A percentile compares a stretch with the other conserved stretches of the same genome.
Conservation (phyloP, 306 rosid species). For the Benincasa hispida region DNA sequence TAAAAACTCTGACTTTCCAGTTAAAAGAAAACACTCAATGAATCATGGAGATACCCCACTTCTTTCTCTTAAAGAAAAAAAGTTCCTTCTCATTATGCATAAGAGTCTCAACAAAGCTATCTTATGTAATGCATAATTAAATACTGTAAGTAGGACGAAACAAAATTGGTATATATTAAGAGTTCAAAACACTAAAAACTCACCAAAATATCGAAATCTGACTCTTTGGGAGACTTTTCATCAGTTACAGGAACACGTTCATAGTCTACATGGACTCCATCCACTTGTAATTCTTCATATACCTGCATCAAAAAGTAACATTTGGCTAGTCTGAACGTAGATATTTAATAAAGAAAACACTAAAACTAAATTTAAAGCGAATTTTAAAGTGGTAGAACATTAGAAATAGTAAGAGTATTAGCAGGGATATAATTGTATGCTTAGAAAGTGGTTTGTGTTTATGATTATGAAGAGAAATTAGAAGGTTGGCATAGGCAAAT, state of each 20-base stretch:
- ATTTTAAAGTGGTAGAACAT: neutral
- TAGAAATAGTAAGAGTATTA: neutral
- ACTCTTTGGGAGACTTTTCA: slow-evolving; percentile 82
- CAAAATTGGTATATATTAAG: neutral
- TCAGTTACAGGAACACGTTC: slow-evolving; percentile 94
- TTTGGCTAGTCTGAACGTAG: slow-evolving; percentile 12
- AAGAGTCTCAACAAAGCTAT: neutral
- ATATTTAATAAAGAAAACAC: neutral
- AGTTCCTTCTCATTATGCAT: neutral
- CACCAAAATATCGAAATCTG: slow-evolving; percentile 83
- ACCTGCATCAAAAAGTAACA: slow-evolving; percentile 39
- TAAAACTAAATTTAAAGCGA: slow-evolving; percentile 11
- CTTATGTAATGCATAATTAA: neutral
- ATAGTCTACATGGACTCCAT: slow-evolving; percentile 77
- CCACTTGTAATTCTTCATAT: slow-evolving; percentile 60
- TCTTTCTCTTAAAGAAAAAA: neutral
- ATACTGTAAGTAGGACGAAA: neutral
- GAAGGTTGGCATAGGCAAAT: neutral
- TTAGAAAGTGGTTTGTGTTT: neutral
- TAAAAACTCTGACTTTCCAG: neutral
- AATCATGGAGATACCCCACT: neutral
- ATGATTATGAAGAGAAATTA: neutral
- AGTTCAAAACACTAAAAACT: slow-evolving; percentile 16
- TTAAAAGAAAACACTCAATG: neutral
- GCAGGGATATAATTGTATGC: neutral